Evolutionary conservation across 1,284 basidiomycete genomes (phyloP).

Genomic region (Leccinum pallidistipes): DNA sequence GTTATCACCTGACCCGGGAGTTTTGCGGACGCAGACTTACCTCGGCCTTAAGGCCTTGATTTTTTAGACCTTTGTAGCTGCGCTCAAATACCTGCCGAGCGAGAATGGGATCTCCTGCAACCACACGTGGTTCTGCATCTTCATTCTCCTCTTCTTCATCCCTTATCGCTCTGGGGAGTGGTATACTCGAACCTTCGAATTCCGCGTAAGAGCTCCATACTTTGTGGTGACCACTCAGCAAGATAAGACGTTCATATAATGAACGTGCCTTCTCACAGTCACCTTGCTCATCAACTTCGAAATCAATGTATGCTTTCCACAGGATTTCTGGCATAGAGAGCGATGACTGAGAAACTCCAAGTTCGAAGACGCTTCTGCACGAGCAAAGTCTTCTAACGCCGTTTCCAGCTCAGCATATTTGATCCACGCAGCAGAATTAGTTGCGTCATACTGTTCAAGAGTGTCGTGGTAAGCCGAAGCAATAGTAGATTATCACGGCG

Average conservation of each 20-base stretch:
- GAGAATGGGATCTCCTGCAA: conserved; percentile 64
- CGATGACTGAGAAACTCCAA: conserved; percentile 87
- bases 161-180: conserved; percentile 60
- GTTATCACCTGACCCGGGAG: conserved; percentile 2
- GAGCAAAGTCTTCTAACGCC: conserved; percentile 87
- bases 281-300: conserved; percentile 87
- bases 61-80: conserved; percentile 85
- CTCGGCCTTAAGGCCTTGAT: conserved; percentile 83
- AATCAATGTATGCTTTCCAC: conserved; percentile 99
- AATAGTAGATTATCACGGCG: background rate
- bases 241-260: conserved; percentile 90
- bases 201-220: conserved; percentile 83
- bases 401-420: conserved; percentile 95
- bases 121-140: conserved; percentile 60
- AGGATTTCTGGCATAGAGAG: conserved; percentile 97
- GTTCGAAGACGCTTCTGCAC: conserved; percentile 94
- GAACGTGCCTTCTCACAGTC: conserved; percentile 83
- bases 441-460: conserved; percentile 71
- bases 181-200: conserved; percentile 73
- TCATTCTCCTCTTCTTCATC: conserved; percentile 78
- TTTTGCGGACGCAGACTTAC: conserved; percentile 43
- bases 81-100: conserved; percentile 83
- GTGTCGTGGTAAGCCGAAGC: conserved; percentile 2
- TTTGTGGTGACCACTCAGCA: conserved; percentile 93
- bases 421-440: conserved; percentile 94